Evolutionary conservation across 805 yeast genomes (phyloP).

Genomic region (Spathaspora hagerdaliae): DNA sequence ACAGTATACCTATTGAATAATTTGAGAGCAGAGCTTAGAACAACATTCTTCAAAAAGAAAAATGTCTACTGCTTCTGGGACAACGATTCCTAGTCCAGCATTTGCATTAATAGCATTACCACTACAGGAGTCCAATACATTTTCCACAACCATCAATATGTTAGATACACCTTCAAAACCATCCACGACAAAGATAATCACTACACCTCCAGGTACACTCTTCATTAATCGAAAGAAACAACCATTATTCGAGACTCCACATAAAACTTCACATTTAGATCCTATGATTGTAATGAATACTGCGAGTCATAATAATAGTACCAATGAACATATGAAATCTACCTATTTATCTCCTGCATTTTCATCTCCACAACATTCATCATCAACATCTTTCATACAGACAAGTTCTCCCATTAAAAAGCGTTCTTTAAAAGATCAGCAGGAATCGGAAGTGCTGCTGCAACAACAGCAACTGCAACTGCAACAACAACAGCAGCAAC

Average conservation of each 20-base stretch:
- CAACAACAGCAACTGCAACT: neutral
- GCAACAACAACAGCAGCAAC: conserved; percentile 3
- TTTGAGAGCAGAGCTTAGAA: too few species aligned
- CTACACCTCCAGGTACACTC: conserved; percentile 6
- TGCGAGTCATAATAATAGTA: too few species aligned
- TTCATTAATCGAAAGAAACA: conserved; percentile 1
- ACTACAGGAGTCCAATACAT: conserved; percentile 4
- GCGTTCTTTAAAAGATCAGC: neutral
- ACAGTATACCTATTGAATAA: too few species aligned
- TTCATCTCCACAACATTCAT: conserved; percentile 43
- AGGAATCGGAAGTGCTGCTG: too few species aligned
- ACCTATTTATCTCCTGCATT: conserved; percentile 33
- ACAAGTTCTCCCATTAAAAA: conserved; percentile 6
- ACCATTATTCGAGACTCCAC: conserved; percentile 5
- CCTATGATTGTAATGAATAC: conserved; percentile 3
- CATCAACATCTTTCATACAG: neutral
- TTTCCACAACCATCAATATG: conserved; percentile 1
- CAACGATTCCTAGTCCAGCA: neutral
- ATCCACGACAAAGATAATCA: conserved; percentile 1
- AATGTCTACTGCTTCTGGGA: neutral
- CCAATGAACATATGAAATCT: neutral
- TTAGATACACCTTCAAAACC: conserved; percentile 6
- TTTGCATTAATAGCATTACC: neutral
- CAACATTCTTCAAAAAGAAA: too few species aligned
- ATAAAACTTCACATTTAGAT: conserved; percentile 4